Conservation (phyloP, 176 grass and related monocot genomes). For the Alopecurus myosuroides region DNA sequence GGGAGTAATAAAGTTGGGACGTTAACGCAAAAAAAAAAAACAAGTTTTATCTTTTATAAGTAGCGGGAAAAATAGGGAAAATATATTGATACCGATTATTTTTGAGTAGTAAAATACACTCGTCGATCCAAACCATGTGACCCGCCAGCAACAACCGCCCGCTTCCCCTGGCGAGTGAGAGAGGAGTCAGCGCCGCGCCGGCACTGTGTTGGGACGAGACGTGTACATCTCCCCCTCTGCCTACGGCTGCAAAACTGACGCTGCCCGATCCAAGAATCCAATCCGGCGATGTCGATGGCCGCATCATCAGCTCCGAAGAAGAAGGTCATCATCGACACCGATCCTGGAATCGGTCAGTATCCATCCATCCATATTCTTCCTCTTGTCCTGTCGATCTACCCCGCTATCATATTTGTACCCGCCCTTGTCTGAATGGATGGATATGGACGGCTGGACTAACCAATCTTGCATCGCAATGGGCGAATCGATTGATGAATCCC, state of each 20-base stretch:
- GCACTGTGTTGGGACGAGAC: background rate
- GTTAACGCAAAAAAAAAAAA: no score
- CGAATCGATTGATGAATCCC: background rate
- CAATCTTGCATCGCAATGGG: background rate
- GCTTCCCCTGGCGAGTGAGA: background rate
- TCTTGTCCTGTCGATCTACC: background rate
- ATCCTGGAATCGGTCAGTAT: constrained; percentile 61
- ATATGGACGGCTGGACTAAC: background rate
- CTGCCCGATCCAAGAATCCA: background rate
- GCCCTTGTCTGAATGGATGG: background rate
- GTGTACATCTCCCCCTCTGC: background rate
- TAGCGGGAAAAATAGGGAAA: no score
- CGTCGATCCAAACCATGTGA: background rate
- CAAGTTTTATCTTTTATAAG: no score
- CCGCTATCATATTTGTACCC: no score
- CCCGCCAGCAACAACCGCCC: background rate
- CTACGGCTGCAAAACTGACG: background rate
- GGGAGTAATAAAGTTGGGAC: no score
- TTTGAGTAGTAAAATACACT: background rate
- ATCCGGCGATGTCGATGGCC: background rate
- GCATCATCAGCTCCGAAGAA: constrained; percentile 16
- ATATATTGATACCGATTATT: background rate
- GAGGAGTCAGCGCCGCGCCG: background rate
- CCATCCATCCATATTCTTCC: background rate
- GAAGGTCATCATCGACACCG: constrained; percentile 81